Base-by-base conservation (phyloP, 2,329 filamentous ascomycete genomes). In the Elsinoe arachidis region DNA sequence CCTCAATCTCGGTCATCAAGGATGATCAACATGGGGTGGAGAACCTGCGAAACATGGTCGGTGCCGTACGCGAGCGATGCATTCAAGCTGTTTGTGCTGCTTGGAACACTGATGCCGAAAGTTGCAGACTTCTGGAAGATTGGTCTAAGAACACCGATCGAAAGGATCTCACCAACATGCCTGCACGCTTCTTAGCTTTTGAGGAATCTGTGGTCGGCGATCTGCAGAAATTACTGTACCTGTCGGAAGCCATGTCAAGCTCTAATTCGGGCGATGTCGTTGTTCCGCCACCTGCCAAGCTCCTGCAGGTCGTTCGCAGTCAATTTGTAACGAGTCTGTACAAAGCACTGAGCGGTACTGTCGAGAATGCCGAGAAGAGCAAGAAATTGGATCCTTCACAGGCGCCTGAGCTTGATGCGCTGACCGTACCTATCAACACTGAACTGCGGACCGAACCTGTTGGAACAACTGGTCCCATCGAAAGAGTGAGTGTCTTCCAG, bases 261-360 rank as follows among this genome's bases (percentile, higher is more conserved):
- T 80, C 86, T 7, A 85, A 83, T 21, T 80, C 85, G 4, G 81
- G 79, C 54, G 85, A 93, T 66, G 90, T 99, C 62, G 84, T 97
- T 58, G 81, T 87, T 21, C 86, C 92, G 15, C 95, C 93, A 4
- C 86, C 90, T 35, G 79, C 86, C 6, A 99, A 97, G 70, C 76
- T 96, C 43, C 76, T 97, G 43, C 88, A 95, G 69, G 90, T 91
- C 82, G 90, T 97, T 14, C 83, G 91, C 62, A 87, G 85, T 62
- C 90, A 95, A 67, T 99, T 99, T 67, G 90, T 96, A 14, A 90
- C 87, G 5, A 96, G 91, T 58, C 75, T 99, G 43, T 97, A 97
- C 73, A 95, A 95, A 70, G 90, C 90, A 5, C 75, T 99, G 37
- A 95, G 89, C 65, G 93, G 92, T 19, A 92, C 99, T 84, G 90